Conservation (phyloP, 2,329 filamentous ascomycete species). For the Leptosphaerulina australis region DNA sequence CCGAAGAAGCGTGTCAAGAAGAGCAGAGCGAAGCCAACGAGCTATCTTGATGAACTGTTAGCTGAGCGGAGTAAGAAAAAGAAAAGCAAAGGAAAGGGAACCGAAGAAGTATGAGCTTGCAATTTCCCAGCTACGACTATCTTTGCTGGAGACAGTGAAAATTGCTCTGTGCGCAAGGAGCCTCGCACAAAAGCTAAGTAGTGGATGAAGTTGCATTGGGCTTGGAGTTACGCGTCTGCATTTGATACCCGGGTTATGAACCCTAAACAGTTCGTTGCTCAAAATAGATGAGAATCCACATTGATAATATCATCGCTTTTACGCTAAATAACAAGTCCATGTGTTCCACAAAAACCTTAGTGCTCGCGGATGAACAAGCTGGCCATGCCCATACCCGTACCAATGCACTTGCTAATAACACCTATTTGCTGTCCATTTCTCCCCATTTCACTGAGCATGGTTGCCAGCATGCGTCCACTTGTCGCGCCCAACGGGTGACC, state of each 20-base stretch:
- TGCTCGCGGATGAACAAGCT: conserved; percentile 57
- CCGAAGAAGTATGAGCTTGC: conserved; percentile 1
- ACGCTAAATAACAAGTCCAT: no score
- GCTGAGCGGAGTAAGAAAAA: conserved; percentile 58
- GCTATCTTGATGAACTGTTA: conserved; percentile 62
- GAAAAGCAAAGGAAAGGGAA: conserved; percentile 41
- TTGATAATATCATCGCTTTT: conserved; percentile 5
- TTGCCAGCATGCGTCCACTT: conserved; percentile 79
- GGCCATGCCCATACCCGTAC: conserved; percentile 60
- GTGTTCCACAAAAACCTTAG: no score
- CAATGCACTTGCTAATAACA: conserved; percentile 85
- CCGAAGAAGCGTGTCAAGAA: conserved; percentile 23
- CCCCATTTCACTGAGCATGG: conserved; percentile 72
- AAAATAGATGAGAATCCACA: no score
- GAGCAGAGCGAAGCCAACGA: conserved; percentile 49
- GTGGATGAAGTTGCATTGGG: conserved; percentile 5
- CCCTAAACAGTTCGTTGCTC: no score
- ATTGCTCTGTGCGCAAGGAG: no score
- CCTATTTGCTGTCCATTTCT: conserved; percentile 74
- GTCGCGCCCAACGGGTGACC: conserved; percentile 92
- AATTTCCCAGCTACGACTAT: no score
- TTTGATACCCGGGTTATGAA: conserved; percentile 10
- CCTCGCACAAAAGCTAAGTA: no score
- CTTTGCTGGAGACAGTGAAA: no score
- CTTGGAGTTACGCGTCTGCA: conserved; percentile 1